Conservation (phyloP, 2,329 filamentous ascomycete species). For the Chaetomium sp. region DNA sequence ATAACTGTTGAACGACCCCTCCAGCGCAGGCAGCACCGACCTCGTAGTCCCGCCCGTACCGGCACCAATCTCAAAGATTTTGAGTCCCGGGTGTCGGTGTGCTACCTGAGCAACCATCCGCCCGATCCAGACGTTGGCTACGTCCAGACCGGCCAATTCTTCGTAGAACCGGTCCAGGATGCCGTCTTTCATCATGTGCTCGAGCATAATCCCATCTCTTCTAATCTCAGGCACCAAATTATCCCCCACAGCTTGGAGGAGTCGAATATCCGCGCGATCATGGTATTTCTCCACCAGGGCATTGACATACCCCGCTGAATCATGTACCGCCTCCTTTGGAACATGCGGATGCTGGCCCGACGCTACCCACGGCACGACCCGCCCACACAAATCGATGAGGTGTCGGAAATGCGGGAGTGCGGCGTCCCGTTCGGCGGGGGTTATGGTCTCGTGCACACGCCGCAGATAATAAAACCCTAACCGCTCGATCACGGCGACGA, state of each 20-base stretch:
- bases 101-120: conserved; percentile 11
- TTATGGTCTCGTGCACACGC: neutral
- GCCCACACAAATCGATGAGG: neutral
- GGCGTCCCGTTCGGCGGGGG: neutral
- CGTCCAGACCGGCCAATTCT: neutral
- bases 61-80: conserved; percentile 30
- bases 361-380: neutral
- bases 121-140: neutral
- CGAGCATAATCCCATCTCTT: neutral
- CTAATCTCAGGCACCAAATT: neutral
- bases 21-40: conserved; percentile 8
- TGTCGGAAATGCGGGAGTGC: neutral
- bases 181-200: conserved; percentile 7
- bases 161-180: conserved; percentile 6
- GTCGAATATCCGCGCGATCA: neutral
- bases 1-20: conserved; percentile 8
- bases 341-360: neutral
- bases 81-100: conserved; percentile 16
- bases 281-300: neutral
- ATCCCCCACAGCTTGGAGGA: conserved; percentile 18
- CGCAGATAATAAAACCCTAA: neutral
- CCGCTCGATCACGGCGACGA: neutral
- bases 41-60: conserved; percentile 28
- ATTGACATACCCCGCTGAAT: conserved; percentile 18
- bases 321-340: conserved; percentile 23